Evolutionary conservation across 2,329 filamentous ascomycete genomes (phyloP).

Genomic region (Arthroderma sp.): DNA sequence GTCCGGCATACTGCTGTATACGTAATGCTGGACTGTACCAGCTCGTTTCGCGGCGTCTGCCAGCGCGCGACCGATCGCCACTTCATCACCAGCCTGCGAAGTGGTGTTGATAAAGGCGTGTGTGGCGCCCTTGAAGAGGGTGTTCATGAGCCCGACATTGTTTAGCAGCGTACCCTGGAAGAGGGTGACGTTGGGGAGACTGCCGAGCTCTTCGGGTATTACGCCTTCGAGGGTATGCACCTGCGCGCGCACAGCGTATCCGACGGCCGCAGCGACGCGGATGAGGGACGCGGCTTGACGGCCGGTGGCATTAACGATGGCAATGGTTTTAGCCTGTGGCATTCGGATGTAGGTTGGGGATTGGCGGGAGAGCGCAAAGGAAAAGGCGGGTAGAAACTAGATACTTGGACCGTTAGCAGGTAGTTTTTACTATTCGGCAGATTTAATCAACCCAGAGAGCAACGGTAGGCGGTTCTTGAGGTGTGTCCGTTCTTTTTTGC

Average conservation of each 20-base stretch:
- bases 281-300: conserved; percentile 93
- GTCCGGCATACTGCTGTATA: conserved; percentile 97
- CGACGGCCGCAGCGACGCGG: conserved; percentile 82
- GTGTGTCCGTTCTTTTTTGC: too few relatives aligned
- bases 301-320: conserved; percentile 89
- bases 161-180: conserved; percentile 56
- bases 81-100: conserved; percentile 80
- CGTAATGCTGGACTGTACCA: conserved; percentile 68
- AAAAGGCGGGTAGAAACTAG: background rate
- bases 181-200: conserved; percentile 68
- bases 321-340: conserved; percentile 56
- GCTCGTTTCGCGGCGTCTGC: conserved; percentile 80
- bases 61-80: conserved; percentile 74
- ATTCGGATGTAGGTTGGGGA: conserved; percentile 20
- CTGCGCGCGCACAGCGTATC: conserved; percentile 86
- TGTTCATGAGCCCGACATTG: conserved; percentile 58
- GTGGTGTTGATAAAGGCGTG: conserved; percentile 97
- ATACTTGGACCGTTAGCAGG: background rate
- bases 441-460: too few relatives aligned
- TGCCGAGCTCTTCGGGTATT: conserved; percentile 73
- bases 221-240: conserved; percentile 76
- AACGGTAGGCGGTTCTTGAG: too few relatives aligned
- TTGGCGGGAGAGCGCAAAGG: background rate
- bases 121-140: conserved; percentile 72
- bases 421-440: too few relatives aligned